Conservation (phyloP, 139 green algal genomes). For the Tetradesmus obliquus region DNA sequence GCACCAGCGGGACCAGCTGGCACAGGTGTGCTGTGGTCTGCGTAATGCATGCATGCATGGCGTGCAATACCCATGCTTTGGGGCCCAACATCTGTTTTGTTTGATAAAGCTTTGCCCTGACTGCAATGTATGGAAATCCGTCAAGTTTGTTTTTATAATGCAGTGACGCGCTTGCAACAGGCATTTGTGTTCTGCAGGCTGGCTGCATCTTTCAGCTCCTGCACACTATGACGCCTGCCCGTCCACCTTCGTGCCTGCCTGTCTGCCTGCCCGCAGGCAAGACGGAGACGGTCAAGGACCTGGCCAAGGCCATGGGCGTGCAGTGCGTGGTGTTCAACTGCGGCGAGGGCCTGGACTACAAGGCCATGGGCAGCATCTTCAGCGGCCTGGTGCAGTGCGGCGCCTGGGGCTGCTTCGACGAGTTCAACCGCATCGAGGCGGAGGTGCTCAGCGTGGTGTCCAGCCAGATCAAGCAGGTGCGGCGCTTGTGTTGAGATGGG, state of each 20-base stretch:
- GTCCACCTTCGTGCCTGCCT: too few relatives aligned
- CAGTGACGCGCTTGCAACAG: too few relatives aligned
- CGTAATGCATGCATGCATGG: background rate
- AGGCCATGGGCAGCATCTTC: conserved; percentile 90
- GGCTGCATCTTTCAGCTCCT: too few relatives aligned
- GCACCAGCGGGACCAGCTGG: conserved; percentile 95
- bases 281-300: conserved; percentile 90
- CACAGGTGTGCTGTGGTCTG: conserved; percentile 57
- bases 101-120: too few relatives aligned
- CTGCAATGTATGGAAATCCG: too few relatives aligned
- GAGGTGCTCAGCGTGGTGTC: conserved; percentile 71
- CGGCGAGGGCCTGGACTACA: conserved; percentile 84
- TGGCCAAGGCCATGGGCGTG: conserved; percentile 91
- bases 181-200: too few relatives aligned
- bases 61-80: too few relatives aligned
- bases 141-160: too few relatives aligned
- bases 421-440: conserved; percentile 78
- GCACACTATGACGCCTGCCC: too few relatives aligned
- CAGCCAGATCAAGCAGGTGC: conserved; percentile 61
- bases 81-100: too few relatives aligned
- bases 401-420: conserved; percentile 90
- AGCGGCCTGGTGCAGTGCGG: conserved; percentile 78
- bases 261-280: conserved; percentile 68
- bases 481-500: too few relatives aligned
- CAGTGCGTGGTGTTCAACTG: conserved; percentile 95